Evolutionary conservation across 805 yeast species (phyloP).

Genomic region (Candida fluviatilis): DNA sequence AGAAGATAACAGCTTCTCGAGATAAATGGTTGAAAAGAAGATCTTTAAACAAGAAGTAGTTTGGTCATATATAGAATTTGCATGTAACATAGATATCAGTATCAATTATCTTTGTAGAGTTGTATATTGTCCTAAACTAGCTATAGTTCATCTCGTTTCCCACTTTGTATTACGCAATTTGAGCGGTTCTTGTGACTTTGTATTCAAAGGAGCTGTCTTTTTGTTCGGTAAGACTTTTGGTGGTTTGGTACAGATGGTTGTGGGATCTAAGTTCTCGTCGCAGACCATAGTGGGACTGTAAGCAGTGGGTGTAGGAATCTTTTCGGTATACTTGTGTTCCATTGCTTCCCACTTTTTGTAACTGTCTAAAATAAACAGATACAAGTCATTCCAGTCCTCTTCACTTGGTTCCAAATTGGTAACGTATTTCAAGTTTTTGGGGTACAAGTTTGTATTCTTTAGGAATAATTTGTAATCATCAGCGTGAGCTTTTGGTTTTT

Average conservation of each 20-base stretch:
- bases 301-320: not conserved
- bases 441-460: not conserved
- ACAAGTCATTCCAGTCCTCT: not conserved
- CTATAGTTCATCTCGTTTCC: conserved; percentile 1
- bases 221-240: no score
- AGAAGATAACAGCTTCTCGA: conserved; percentile 25
- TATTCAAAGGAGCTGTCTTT: no score
- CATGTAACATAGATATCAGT: conserved; percentile 2
- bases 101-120: not conserved
- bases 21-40: conserved; percentile 39
- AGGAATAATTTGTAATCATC: not conserved
- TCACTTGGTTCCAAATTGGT: not conserved
- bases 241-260: no score
- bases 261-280: not conserved
- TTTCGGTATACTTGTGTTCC: not conserved
- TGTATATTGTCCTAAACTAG: not conserved
- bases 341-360: conserved; percentile 1
- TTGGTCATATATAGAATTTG: conserved; percentile 1
- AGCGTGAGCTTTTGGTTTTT: no score
- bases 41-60: conserved; percentile 30
- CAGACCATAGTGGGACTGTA: not conserved
- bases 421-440: not conserved
- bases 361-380: not conserved
- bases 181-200: not conserved
- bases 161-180: not conserved